These are phyloP conservation scores for Cymbopogon flexuosus DNA, from an alignment of 202 grass and related monocot species.

Conservation along the genomic window DNA sequence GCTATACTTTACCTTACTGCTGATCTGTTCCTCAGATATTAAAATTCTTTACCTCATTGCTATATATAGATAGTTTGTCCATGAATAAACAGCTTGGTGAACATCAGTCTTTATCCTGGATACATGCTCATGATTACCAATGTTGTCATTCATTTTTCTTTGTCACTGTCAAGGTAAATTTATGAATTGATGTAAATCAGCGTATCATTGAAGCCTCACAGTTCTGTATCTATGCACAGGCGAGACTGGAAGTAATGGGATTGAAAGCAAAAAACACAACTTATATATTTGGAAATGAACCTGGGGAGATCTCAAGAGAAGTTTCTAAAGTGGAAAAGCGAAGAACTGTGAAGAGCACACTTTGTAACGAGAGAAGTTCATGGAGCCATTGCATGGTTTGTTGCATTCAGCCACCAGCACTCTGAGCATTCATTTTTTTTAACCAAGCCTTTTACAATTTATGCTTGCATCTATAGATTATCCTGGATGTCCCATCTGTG, in stretches of 20 bases:
- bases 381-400: slow-evolving; percentile 81
- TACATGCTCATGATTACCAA: background rate
- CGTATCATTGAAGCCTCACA: background rate
- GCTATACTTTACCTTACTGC: no score
- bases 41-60: no score
- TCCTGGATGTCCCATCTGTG: slow-evolving; percentile 83
- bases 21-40: no score
- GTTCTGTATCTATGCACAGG: slow-evolving; percentile 33
- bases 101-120: no score
- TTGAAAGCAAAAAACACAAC: slow-evolving; percentile 86
- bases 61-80: no score
- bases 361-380: slow-evolving; percentile 86
- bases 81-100: no score
- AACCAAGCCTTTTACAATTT: background rate
- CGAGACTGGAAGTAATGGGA: slow-evolving; percentile 66
- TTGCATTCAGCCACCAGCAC: slow-evolving; percentile 4
- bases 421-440: background rate
- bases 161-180: background rate
- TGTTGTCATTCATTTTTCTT: background rate
- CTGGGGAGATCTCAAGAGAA: slow-evolving; percentile 67
- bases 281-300: slow-evolving; percentile 79
- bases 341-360: slow-evolving; percentile 71
- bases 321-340: slow-evolving; percentile 80
- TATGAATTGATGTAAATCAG: background rate
- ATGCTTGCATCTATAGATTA: slow-evolving; percentile 49